Evolutionary conservation across 495 filamentous ascomycete species (phyloP).

Genomic region (Chaetomium fimeti): DNA sequence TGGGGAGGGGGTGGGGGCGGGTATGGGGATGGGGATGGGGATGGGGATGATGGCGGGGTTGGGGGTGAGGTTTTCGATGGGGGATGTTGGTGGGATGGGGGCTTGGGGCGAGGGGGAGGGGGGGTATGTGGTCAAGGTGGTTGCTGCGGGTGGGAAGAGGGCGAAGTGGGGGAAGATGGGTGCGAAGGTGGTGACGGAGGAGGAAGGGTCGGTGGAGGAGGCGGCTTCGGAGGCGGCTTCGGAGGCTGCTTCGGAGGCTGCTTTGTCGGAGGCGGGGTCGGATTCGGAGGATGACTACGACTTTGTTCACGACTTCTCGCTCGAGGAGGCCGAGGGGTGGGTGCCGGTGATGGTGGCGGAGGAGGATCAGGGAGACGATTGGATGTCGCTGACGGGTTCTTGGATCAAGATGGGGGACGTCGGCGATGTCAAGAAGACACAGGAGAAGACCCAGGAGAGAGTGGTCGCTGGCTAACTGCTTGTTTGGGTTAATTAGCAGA

Average conservation of each 20-base stretch:
- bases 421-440: not conserved
- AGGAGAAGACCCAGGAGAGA: not conserved
- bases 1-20: not conserved
- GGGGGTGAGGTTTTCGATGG: constrained; percentile 1
- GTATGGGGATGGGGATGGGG: constrained; percentile 2
- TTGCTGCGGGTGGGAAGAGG: not conserved
- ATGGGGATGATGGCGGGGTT: constrained; percentile 2
- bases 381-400: constrained; percentile 21
- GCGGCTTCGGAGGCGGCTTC: not conserved
- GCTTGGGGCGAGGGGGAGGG: not conserved
- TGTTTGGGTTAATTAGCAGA: not conserved
- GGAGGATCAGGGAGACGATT: constrained; percentile 12
- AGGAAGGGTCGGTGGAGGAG: not conserved
- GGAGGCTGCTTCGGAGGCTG: no score
- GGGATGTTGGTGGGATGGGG: not conserved
- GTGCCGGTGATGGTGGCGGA: constrained; percentile 21
- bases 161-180: not conserved
- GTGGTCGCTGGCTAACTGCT: not conserved
- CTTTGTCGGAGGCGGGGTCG: not conserved
- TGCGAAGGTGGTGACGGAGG: not conserved
- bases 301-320: not conserved
- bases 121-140: not conserved
- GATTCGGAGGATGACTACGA: constrained; percentile 12
- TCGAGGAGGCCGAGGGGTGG: constrained; percentile 12
- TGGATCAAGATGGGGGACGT: constrained; percentile 11